phyloP scores from a whole-genome alignment of 2,329 filamentous ascomycete species.

The Arthrocladium fulminans region DNA sequence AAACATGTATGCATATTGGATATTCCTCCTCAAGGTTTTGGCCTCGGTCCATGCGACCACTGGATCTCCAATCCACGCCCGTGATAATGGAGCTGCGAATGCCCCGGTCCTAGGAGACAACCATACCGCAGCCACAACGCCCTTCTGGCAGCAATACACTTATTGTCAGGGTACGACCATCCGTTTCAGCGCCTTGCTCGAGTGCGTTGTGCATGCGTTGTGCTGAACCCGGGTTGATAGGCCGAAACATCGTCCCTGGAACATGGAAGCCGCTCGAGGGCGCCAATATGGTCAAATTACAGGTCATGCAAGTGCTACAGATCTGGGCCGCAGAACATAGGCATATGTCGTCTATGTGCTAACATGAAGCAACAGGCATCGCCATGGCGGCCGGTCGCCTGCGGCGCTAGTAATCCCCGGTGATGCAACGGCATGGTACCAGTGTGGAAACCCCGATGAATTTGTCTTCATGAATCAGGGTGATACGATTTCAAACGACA shows the following conservation, averaged over 20 bases:
- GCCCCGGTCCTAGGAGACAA: neutral
- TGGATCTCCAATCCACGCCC: neutral
- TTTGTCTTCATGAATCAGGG: conserved; percentile 5
- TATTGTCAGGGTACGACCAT: conserved; percentile 5
- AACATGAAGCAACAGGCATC: conserved; percentile 1
- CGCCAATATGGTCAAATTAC: conserved; percentile 3
- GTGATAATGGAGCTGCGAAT: neutral
- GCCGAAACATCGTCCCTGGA: conserved; percentile 1
- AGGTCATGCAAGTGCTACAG: neutral
- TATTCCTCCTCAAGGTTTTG: neutral
- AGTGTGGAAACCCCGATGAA: conserved; percentile 6
- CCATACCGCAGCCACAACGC: neutral
- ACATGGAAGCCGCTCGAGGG: neutral
- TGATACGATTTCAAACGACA: neutral
- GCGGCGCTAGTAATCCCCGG: neutral
- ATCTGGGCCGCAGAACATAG: neutral
- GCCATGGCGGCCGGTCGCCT: conserved; percentile 6
- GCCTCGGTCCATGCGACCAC: neutral
- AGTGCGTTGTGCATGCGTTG: neutral
- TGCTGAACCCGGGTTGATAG: neutral
- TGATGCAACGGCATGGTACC: conserved; percentile 4
- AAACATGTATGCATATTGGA: neutral
- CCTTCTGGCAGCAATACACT: conserved; percentile 7
- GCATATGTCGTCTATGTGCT: conserved; percentile 3
- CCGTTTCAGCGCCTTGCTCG: neutral